A percentile compares a stretch with the other conserved stretches of the same genome.
Conservation (phyloP, 2,329 filamentous ascomycete species). For the Alternaria panax region DNA sequence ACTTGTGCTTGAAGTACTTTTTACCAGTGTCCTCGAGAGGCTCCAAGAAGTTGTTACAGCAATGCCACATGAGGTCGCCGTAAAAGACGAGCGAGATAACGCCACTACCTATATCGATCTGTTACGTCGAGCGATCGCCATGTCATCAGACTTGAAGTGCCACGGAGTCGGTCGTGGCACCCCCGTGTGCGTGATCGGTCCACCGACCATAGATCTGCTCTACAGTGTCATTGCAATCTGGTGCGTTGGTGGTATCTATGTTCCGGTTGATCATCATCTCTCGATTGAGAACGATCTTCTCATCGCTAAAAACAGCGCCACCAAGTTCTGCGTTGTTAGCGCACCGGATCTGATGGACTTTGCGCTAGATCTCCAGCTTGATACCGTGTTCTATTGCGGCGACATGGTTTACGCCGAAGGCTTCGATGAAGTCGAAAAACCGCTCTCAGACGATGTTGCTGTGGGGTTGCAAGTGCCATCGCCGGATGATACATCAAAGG, state of each 20-base stretch:
- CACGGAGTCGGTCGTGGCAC: constrained; percentile 1
- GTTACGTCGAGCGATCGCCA: constrained; percentile 1
- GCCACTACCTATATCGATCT: neutral
- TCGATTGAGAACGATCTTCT: neutral
- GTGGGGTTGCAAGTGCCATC: constrained; percentile 1
- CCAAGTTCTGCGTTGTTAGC: constrained; percentile 2
- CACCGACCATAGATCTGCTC: constrained; percentile 5
- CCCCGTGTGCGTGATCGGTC: constrained; percentile 5
- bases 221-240: constrained; percentile 1
- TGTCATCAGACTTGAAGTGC: neutral
- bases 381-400: neutral
- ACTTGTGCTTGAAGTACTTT: too few species aligned
- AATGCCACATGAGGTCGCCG: neutral
- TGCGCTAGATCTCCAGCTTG: neutral
- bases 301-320: neutral
- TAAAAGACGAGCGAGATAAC: neutral
- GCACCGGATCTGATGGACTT: neutral
- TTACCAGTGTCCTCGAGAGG: neutral
- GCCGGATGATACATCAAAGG: neutral
- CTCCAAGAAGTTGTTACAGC: neutral
- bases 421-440: constrained; percentile 8
- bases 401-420: neutral
- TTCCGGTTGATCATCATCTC: neutral
- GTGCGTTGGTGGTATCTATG: constrained; percentile 1
- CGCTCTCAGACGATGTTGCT: constrained; percentile 18